phyloP scores from a whole-genome alignment of 495 filamentous ascomycete genomes.

The Aspergillus carlsbadensis region DNA sequence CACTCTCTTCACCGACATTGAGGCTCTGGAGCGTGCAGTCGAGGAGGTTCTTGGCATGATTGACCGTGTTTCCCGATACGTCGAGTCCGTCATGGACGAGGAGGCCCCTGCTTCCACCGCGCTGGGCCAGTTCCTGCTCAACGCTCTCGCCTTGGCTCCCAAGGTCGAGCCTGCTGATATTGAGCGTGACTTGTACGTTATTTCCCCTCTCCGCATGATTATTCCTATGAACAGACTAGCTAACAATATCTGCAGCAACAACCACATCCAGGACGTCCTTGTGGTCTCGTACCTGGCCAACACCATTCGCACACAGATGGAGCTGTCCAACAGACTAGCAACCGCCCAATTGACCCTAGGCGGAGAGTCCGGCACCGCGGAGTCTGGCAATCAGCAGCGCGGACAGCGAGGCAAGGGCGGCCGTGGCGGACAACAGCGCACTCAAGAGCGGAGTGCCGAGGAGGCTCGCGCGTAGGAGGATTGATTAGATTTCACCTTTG shows the following conservation, averaged over 20 bases:
- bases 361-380: slow-evolving; percentile 40
- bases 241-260: slow-evolving; percentile 62
- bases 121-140: slow-evolving; percentile 90
- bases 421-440: slow-evolving; percentile 46
- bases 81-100: slow-evolving; percentile 74
- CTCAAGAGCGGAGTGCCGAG: slow-evolving; percentile 30
- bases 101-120: slow-evolving; percentile 73
- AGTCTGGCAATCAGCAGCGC: slow-evolving; percentile 37
- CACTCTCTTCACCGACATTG: slow-evolving; percentile 78
- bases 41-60: slow-evolving; percentile 84
- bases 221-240: slow-evolving; percentile 41
- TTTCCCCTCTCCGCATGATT: not conserved
- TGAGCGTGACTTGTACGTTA: slow-evolving; percentile 88
- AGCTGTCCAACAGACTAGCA: slow-evolving; percentile 89
- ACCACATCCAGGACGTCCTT: slow-evolving; percentile 97
- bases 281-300: slow-evolving; percentile 96
- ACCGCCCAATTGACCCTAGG: slow-evolving; percentile 74
- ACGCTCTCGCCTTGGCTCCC: slow-evolving; percentile 84
- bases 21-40: slow-evolving; percentile 77
- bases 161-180: slow-evolving; percentile 89
- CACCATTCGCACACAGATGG: slow-evolving; percentile 98
- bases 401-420: slow-evolving; percentile 51
- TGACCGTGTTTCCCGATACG: slow-evolving; percentile 85
- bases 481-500: slow-evolving; percentile 18
- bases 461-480: slow-evolving; percentile 43